Evolutionary conservation across 2,329 filamentous ascomycete genomes (phyloP).

Genomic region (Pseudocercospora fuligena): DNA sequence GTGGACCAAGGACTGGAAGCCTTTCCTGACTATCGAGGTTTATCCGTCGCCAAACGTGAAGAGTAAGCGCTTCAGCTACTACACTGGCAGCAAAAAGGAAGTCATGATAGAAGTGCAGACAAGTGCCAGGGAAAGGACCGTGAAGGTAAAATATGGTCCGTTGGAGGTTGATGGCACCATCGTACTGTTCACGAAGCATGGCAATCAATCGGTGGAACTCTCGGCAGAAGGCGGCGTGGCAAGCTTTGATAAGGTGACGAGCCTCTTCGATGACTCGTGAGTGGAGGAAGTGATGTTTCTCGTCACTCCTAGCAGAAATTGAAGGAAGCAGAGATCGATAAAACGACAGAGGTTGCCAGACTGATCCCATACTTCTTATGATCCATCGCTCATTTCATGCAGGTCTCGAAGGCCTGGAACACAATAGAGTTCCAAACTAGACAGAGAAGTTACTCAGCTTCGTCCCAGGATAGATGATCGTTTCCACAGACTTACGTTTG

Average conservation of each 20-base stretch:
- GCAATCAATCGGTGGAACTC: not conserved
- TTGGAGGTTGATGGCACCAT: not conserved
- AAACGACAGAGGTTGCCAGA: not conserved
- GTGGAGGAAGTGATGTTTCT: not conserved
- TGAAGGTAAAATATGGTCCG: not conserved
- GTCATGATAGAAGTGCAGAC: not conserved
- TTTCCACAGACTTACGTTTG: too few relatives aligned
- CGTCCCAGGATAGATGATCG: too few relatives aligned
- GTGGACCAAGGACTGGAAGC: constrained; percentile 42
- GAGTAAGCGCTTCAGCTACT: constrained; percentile 36
- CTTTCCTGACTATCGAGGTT: constrained; percentile 39
- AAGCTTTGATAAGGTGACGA: not conserved
- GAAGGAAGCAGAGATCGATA: too few relatives aligned
- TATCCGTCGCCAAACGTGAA: constrained; percentile 40
- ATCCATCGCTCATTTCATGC: not conserved
- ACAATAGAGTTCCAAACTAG: not conserved
- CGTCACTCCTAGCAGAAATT: not conserved
- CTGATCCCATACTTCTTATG: not conserved
- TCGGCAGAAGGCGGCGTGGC: not conserved
- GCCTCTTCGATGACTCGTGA: not conserved
- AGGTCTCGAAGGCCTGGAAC: not conserved
- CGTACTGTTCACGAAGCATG: not conserved
- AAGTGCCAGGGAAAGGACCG: not conserved
- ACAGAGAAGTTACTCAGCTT: too few relatives aligned
- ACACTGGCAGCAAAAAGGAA: constrained; percentile 28